Percentiles rank a stretch among this genome's conserved stretches.
phyloP scores from a whole-genome alignment of 2,329 filamentous ascomycete species.

The Paecilomyces niveus region DNA sequence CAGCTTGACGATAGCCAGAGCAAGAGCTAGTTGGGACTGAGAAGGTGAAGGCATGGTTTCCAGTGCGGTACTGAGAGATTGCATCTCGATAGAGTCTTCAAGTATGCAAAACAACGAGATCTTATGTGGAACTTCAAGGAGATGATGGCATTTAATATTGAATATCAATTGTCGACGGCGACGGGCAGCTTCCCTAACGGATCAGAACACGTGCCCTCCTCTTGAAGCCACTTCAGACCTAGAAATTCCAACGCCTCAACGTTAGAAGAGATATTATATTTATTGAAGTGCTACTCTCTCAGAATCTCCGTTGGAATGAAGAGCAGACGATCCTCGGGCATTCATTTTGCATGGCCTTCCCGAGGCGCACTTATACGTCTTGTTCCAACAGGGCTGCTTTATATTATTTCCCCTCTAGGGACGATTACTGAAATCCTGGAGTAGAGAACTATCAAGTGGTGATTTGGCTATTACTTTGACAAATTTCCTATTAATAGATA shows the following conservation, averaged over 20 bases:
- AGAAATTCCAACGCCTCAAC: not conserved
- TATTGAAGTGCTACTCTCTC: not conserved
- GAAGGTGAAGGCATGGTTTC: slow-evolving; percentile 13
- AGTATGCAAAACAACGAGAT: not conserved
- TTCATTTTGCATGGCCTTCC: no score
- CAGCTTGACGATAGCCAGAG: slow-evolving; percentile 34
- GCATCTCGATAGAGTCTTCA: not conserved
- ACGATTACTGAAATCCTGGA: no score
- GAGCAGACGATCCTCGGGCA: not conserved
- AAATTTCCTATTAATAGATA: no score
- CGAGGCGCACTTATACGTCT: no score
- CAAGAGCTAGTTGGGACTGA: slow-evolving; percentile 38
- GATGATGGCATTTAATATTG: not conserved
- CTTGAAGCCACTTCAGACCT: not conserved
- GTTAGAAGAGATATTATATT: not conserved
- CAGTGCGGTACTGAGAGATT: not conserved
- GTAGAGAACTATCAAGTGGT: no score
- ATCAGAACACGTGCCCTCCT: not conserved
- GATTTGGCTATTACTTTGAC: no score
- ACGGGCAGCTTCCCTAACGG: not conserved
- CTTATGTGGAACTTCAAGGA: not conserved
- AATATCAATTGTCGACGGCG: not conserved
- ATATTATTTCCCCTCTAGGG: no score
- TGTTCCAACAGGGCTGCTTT: no score
- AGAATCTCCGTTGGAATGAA: not conserved